Base-by-base conservation (phyloP, 2,329 filamentous ascomycete species). In the Mariannaea elegans region DNA sequence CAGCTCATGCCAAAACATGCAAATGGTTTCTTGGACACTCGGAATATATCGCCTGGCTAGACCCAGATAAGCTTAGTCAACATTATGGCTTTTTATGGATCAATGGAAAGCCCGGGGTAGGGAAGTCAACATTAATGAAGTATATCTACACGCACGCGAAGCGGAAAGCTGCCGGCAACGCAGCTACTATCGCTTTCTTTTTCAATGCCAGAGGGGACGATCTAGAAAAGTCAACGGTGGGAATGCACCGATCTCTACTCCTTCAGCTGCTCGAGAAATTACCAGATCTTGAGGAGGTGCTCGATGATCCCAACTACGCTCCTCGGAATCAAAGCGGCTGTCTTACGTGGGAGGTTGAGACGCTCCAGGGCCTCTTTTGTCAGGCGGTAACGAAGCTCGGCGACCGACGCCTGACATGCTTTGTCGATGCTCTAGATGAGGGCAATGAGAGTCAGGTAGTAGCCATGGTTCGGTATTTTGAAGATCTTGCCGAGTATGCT, bases 201-300 rank as follows among this genome's bases (percentile, higher is more conserved):
- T 84, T 85, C 73, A 80, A 83, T 49, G 81, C 81, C 0, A 69
- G 81, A 51, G 82, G 82, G 0, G 69, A 72, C 0, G 12, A 66
- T 2, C 65, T 82, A 1, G 81, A 86, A 58, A 82, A 75, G 60
- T 78, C 82, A 0, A 74, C 73, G 0, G 7, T 71, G 0, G 84
- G 84, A 3, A 76, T 87, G 68, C 84, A 84, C 63, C 77, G 82
- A 6, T 81, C 81, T 0, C 62, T 87, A 4, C 55, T 86, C 0
- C 64, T 72, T 2, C 81, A 86, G 49, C 68, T 86, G 1, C 67
- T 86, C 0, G 27, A 73, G 0, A 56, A 65, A 2, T 32, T 71
- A 2, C 70, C 73, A 0, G 66, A 74, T 0, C 67, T 82, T 1
- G 75, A 76, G 48, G 12, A 60, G 0, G 59, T 75, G 0, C 63